Conservation (phyloP, 169 alveolate species). For the Plasmodium inui region DNA sequence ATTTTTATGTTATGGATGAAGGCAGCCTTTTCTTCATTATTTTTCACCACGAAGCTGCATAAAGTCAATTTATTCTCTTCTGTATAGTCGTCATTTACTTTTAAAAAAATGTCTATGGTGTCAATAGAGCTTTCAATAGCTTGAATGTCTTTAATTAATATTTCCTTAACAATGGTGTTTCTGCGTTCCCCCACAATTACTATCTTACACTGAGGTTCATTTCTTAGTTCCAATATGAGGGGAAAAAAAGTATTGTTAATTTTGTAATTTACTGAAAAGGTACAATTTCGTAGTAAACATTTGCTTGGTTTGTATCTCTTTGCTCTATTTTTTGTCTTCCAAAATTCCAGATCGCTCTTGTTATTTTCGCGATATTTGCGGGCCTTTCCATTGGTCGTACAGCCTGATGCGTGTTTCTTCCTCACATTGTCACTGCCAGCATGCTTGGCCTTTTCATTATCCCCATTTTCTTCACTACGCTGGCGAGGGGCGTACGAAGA, state of each 20-base stretch:
- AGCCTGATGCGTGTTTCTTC: not conserved
- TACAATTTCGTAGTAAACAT: slow-evolving; percentile 44
- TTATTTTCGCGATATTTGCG: not conserved
- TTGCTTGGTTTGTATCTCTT: slow-evolving; percentile 58
- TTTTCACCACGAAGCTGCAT: slow-evolving; percentile 18
- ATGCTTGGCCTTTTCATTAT: not conserved
- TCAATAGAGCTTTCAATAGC: slow-evolving; percentile 36
- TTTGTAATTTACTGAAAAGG: slow-evolving; percentile 44
- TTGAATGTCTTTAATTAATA: slow-evolving; percentile 50
- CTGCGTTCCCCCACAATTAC: slow-evolving; percentile 22
- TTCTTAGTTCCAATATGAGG: slow-evolving; percentile 39
- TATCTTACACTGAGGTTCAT: slow-evolving; percentile 53
- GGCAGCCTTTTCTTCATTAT: slow-evolving; percentile 29
- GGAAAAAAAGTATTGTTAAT: slow-evolving; percentile 27
- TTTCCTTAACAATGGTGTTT: slow-evolving; percentile 42
- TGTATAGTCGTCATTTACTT: slow-evolving; percentile 55
- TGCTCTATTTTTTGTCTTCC: slow-evolving; percentile 53
- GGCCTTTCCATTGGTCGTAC: not conserved
- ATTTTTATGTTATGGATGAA: slow-evolving; percentile 62
- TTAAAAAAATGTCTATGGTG: slow-evolving; percentile 60
- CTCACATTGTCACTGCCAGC: not conserved
- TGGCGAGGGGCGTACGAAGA: slow-evolving; percentile 1
- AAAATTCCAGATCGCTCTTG: slow-evolving; percentile 1
- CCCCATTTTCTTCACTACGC: not conserved
- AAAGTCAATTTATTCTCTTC: slow-evolving; percentile 28